Percentiles rank a stretch among this genome's conserved stretches.
Conservation (phyloP, 139 green algal genomes). For the Chlorella sp. region DNA sequence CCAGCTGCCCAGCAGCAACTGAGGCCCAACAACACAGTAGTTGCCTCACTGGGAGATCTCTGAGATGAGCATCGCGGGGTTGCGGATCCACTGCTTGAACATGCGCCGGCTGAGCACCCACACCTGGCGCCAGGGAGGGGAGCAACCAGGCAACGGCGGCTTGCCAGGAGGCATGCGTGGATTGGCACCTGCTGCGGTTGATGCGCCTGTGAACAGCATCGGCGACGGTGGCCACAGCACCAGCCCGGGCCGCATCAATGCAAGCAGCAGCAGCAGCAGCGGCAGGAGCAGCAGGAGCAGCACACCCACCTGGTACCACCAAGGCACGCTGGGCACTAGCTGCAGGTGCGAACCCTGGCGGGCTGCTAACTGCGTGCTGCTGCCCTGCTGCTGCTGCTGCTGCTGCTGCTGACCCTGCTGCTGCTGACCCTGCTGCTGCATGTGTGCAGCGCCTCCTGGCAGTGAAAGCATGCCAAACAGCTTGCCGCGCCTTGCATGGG, state of each 20-base stretch:
- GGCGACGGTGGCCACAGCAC: no score
- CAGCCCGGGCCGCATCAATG: not conserved
- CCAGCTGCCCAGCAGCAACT: no score
- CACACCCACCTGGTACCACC: constrained; percentile 1
- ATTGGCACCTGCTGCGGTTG: no score
- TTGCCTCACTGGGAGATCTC: constrained; percentile 14
- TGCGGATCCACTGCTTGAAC: constrained; percentile 42
- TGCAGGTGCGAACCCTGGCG: not conserved
- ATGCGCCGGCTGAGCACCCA: constrained; percentile 42
- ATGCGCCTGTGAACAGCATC: no score
- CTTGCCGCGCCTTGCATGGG: not conserved
- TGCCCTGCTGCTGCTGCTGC: not conserved
- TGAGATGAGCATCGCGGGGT: constrained; percentile 44
- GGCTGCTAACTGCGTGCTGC: no score
- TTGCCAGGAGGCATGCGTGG: not conserved
- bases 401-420: not conserved
- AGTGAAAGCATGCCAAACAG: not conserved
- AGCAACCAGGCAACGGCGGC: not conserved
- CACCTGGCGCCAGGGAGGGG: not conserved
- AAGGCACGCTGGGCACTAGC: not conserved
- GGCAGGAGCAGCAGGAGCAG: not conserved
- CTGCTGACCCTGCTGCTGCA: not conserved
- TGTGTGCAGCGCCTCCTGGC: not conserved
- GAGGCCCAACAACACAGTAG: no score
- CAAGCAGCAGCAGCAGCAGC: not conserved